Conservation (phyloP, 2,329 filamentous ascomycete genomes). For the Fusarium chlamydosporum region DNA sequence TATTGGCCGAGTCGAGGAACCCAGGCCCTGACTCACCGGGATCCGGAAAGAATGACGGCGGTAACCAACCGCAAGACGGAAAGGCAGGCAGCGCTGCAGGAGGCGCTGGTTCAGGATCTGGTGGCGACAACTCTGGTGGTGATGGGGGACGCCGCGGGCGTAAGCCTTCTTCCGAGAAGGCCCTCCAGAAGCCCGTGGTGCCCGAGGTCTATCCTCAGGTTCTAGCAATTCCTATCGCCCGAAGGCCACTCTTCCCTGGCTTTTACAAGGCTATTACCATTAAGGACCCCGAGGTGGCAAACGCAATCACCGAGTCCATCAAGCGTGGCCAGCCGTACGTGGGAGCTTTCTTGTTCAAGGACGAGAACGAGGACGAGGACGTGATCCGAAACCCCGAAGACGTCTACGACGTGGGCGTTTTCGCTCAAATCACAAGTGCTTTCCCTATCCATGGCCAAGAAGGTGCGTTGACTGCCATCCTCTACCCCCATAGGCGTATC, state of each 20-base stretch:
- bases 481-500: slow-evolving; percentile 96
- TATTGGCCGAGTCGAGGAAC: slow-evolving; percentile 63
- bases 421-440: slow-evolving; percentile 96
- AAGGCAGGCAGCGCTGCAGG: slow-evolving; percentile 71
- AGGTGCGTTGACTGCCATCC: slow-evolving; percentile 87
- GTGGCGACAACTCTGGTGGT: slow-evolving; percentile 68
- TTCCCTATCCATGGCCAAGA: slow-evolving; percentile 92
- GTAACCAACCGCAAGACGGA: slow-evolving; percentile 62
- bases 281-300: slow-evolving; percentile 89
- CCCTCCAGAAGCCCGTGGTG: slow-evolving; percentile 87
- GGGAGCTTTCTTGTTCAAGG: slow-evolving; percentile 96
- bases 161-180: slow-evolving; percentile 78
- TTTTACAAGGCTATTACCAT: slow-evolving; percentile 99
- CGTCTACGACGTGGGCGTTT: slow-evolving; percentile 95
- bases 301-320: slow-evolving; percentile 95
- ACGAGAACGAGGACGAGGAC: slow-evolving; percentile 93
- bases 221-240: slow-evolving; percentile 95
- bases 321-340: slow-evolving; percentile 98
- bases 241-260: slow-evolving; percentile 92
- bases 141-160: slow-evolving; percentile 79
- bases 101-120: slow-evolving; percentile 63
- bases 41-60: slow-evolving; percentile 62
- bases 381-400: slow-evolving; percentile 91
- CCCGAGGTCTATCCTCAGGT: slow-evolving; percentile 98
- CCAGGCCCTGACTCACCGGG: slow-evolving; percentile 60